Conservation (phyloP, 2,329 filamentous ascomycete genomes). For the Ascochyta clinopodiicola region DNA sequence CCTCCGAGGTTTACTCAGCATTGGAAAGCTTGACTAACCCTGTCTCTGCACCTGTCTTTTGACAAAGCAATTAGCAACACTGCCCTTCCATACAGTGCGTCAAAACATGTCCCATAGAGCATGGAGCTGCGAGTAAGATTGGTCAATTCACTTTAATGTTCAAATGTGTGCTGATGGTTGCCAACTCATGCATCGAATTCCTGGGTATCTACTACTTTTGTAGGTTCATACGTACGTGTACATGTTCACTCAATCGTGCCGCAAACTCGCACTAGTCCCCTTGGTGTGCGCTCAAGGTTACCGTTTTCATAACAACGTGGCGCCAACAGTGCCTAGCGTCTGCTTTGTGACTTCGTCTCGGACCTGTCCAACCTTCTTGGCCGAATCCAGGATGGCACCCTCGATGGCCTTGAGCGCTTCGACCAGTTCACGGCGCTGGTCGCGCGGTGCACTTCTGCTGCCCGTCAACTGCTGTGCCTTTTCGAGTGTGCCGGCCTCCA, state of each 20-base stretch:
- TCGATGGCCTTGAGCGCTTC: constrained; percentile 57
- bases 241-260: not conserved
- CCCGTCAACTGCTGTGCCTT: constrained; percentile 53
- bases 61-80: constrained; percentile 13
- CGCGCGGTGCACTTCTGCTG: constrained; percentile 40
- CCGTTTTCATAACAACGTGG: constrained; percentile 31
- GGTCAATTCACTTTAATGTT: too few relatives aligned
- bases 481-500: constrained; percentile 53
- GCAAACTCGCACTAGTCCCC: not conserved
- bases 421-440: constrained; percentile 54
- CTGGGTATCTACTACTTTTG: constrained; percentile 24
- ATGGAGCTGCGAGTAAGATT: too few relatives aligned
- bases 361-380: constrained; percentile 55
- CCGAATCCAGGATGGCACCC: constrained; percentile 56
- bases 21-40: constrained; percentile 38
- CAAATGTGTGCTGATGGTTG: not conserved
- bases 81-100: not conserved
- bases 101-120: not conserved
- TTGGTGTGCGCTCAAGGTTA: not conserved
- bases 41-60: not conserved
- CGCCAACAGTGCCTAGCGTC: constrained; percentile 45
- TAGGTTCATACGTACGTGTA: not conserved
- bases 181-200: not conserved
- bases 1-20: constrained; percentile 38
- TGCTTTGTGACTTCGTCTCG: constrained; percentile 57